These are phyloP conservation scores for Kodamaea nitidulidarum DNA, from an alignment of 805 yeast species.

Conservation along the genomic window DNA sequence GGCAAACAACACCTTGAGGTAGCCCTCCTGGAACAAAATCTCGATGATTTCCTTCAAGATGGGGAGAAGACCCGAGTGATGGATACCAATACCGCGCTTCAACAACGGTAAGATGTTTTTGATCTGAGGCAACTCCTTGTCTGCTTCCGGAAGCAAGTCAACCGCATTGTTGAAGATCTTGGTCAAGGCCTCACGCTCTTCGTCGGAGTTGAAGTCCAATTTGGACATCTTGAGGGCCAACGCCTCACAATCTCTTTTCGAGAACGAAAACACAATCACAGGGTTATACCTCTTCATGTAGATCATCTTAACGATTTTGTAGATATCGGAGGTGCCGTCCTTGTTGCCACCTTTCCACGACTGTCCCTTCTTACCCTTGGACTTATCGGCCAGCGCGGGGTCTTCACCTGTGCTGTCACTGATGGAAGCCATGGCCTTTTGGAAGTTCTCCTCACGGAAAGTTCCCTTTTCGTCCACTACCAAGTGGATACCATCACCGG, in stretches of 20 bases:
- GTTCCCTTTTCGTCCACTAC: constrained; percentile 97
- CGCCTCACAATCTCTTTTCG: constrained; percentile 94
- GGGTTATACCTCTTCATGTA: constrained; percentile 96
- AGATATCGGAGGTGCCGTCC: constrained; percentile 78
- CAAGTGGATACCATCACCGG: constrained; percentile 94
- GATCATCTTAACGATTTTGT: constrained; percentile 96
- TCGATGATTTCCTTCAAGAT: constrained; percentile 93
- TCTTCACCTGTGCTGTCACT: constrained; percentile 82
- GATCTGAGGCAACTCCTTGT: constrained; percentile 90
- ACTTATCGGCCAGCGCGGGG: constrained; percentile 54
- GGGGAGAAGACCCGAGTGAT: constrained; percentile 94
- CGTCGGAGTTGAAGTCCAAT: constrained; percentile 88
- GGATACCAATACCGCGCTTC: constrained; percentile 96
- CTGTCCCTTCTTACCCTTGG: constrained; percentile 72
- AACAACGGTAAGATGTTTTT: constrained; percentile 84
- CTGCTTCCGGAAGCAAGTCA: constrained; percentile 80
- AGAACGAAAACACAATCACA: constrained; percentile 96
- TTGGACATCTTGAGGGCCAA: constrained; percentile 94
- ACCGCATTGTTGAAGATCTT: constrained; percentile 91
- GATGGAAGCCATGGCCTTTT: constrained; percentile 95
- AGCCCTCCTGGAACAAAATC: constrained; percentile 94
- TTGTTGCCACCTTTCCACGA: constrained; percentile 83
- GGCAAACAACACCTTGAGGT: constrained; percentile 89
- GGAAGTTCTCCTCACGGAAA: constrained; percentile 96
- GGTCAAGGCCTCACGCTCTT: constrained; percentile 85